Conservation (phyloP, 495 filamentous ascomycete species). For the Glonium stellatum region DNA sequence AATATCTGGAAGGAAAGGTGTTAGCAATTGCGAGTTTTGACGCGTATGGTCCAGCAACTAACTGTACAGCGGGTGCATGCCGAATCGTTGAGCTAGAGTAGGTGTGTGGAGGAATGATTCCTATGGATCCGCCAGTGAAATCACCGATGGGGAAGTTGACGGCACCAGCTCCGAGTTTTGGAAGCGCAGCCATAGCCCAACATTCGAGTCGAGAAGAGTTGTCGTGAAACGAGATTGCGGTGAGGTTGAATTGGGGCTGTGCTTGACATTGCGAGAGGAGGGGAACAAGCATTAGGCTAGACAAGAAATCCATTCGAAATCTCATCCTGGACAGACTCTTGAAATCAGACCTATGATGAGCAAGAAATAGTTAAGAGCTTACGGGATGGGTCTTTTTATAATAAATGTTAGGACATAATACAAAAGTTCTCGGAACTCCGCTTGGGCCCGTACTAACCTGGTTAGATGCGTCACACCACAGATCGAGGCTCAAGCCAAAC, state of each 20-base stretch:
- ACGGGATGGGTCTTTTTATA: too few relatives aligned
- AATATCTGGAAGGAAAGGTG: not conserved
- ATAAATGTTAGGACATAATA: too few relatives aligned
- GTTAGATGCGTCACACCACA: too few relatives aligned
- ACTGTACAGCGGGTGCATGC: slow-evolving; percentile 8
- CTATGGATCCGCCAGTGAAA: not conserved
- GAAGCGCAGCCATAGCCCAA: slow-evolving; percentile 1
- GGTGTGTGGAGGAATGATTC: slow-evolving; percentile 2
- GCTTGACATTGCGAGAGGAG: too few relatives aligned
- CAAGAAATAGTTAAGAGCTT: too few relatives aligned
- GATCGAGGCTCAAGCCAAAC: too few relatives aligned
- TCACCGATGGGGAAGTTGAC: slow-evolving; percentile 5
- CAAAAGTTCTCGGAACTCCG: too few relatives aligned
- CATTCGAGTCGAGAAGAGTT: slow-evolving; percentile 6
- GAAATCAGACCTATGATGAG: too few relatives aligned
- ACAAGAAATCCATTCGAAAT: too few relatives aligned
- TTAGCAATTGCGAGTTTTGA: not conserved
- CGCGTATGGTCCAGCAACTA: not conserved
- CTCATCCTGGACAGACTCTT: too few relatives aligned
- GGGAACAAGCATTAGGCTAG: too few relatives aligned
- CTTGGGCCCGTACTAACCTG: too few relatives aligned
- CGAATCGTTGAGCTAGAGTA: slow-evolving; percentile 3
- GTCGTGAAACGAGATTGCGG: slow-evolving; percentile 1
- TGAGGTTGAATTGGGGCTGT: slow-evolving; percentile 4
- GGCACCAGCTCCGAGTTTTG: not conserved